Evolutionary conservation across 2,329 filamentous ascomycete species (phyloP).

Genomic region (Cylindrodendrum hubeiense): DNA sequence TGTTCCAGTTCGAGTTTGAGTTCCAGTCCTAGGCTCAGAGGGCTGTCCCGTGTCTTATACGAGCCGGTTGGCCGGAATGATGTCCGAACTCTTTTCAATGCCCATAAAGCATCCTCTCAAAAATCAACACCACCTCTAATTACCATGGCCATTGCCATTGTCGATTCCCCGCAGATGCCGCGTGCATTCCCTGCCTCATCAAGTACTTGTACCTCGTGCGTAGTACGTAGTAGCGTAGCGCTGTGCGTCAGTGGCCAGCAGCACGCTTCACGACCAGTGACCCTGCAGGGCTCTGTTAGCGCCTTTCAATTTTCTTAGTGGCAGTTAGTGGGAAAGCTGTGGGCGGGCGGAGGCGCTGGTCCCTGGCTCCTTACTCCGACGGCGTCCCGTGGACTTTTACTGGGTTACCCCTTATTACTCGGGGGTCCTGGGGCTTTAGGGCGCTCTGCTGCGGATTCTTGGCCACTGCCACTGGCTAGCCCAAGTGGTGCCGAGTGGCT

Average conservation of each 20-base stretch:
- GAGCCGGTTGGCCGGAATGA: not conserved
- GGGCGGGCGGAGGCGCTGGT: not conserved
- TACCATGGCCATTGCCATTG: not conserved
- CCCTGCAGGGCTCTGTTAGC: constrained; percentile 16
- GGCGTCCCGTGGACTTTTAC: constrained; percentile 19
- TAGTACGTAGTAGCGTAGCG: not conserved
- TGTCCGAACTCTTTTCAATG: not conserved
- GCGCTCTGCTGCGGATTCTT: constrained; percentile 3
- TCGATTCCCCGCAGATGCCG: constrained; percentile 24
- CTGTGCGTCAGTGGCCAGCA: constrained; percentile 8
- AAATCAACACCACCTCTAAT: not conserved
- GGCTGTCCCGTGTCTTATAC: not conserved
- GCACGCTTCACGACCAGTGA: not conserved
- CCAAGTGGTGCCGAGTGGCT: not conserved
- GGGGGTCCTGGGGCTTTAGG: not conserved
- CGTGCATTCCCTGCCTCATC: constrained; percentile 5
- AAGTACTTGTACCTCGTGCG: not conserved
- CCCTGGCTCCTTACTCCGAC: constrained; percentile 7
- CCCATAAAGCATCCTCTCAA: not conserved
- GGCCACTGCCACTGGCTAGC: constrained; percentile 4
- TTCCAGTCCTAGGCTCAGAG: not conserved
- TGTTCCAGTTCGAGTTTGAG: not conserved
- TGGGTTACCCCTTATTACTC: constrained; percentile 26
- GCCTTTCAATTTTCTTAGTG: constrained; percentile 17
- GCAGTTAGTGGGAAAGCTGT: constrained; percentile 17